Base-by-base conservation (phyloP, 1,284 basidiomycete genomes). In the Cystobasidium slooffiae region DNA sequence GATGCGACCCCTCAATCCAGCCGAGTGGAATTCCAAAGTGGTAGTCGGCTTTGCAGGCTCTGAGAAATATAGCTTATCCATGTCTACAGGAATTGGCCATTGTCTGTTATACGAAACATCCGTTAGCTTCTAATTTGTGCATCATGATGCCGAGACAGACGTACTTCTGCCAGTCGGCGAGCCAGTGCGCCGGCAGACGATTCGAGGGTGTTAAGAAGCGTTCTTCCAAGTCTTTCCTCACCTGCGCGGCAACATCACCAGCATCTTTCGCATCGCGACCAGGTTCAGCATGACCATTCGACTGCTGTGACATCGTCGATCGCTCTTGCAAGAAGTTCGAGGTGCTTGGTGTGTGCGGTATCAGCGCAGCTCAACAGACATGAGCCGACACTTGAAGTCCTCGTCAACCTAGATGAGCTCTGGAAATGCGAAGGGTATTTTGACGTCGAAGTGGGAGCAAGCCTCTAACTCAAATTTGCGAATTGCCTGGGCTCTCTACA, bases 1-100 rank as follows among this genome's bases (percentile, higher is more conserved):
- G 55, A 95, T 89, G 44, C 85, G 86, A 52, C 93, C 93, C 78
- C 90, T 86, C 18, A 97, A 85, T 31, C 94, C 94, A 53, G 88
- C 84, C 39, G 91, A 88, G 52, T 91, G 84, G 78, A 95, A 92
- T 0, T 88, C 85, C 59, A 96, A 85, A 51, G 85, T 87, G 31
- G 93, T 94, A n/a, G 72, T 67, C 31, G 72, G 72, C 47, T 59
- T 67, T 7, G 64, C 72, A 20, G 65, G 64, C 53, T 68, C 64
- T 14, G 72, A 39, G 56, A 61, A 74, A 43, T 62, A 74, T 6
- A 67, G 64, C 20, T 49, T 62, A 5, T 68, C 39, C 8, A 47
- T 22, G 20, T 74, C 72, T 31, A 65, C 43, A 22, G 52, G 39
- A n/a, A 66, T 24, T 56, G 64, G 53, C 72, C 72, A 74, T 67